Conservation (phyloP, 2,329 filamentous ascomycete species). For the Clarireedia homoeocarpa region DNA sequence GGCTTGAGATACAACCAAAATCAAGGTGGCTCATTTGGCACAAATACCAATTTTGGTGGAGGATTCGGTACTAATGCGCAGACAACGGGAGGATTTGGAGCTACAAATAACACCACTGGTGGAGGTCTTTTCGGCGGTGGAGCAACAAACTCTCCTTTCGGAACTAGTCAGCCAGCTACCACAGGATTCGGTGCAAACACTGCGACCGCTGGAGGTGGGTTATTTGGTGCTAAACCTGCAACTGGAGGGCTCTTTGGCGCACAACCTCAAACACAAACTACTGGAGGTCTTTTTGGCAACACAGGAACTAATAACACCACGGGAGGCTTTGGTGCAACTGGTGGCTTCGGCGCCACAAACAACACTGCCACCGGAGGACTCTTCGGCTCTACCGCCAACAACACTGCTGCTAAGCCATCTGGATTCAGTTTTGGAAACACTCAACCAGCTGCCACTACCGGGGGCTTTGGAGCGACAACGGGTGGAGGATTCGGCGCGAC, state of each 20-base stretch:
- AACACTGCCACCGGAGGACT: slow-evolving; percentile 22
- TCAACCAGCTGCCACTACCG: slow-evolving; percentile 15
- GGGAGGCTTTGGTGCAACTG: slow-evolving; percentile 33
- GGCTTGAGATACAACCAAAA: slow-evolving; percentile 82
- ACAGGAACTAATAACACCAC: slow-evolving; percentile 23
- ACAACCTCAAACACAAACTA: slow-evolving; percentile 22
- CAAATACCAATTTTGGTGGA: slow-evolving; percentile 31
- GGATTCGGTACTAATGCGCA: slow-evolving; percentile 26
- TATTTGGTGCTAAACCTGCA: slow-evolving; percentile 34
- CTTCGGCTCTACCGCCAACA: slow-evolving; percentile 27
- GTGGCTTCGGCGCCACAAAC: slow-evolving; percentile 26
- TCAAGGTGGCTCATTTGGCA: slow-evolving; percentile 69
- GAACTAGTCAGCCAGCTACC: slow-evolving; percentile 34
- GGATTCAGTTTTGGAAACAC: slow-evolving; percentile 25
- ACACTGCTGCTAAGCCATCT: slow-evolving; percentile 32
- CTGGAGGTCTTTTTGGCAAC: slow-evolving; percentile 21
- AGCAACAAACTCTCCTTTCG: slow-evolving; percentile 37
- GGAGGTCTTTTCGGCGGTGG: slow-evolving; percentile 34
- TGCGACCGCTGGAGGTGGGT: slow-evolving; percentile 26
- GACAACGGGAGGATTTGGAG: slow-evolving; percentile 21
- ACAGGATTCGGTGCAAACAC: slow-evolving; percentile 41
- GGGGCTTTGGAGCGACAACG: slow-evolving; percentile 23
- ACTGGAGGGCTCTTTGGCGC: slow-evolving; percentile 36
- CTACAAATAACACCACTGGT: slow-evolving; percentile 25
- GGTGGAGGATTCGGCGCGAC: slow-evolving; percentile 20